Conservation (phyloP, 2,329 filamentous ascomycete species). For the Xylaria sp. region DNA sequence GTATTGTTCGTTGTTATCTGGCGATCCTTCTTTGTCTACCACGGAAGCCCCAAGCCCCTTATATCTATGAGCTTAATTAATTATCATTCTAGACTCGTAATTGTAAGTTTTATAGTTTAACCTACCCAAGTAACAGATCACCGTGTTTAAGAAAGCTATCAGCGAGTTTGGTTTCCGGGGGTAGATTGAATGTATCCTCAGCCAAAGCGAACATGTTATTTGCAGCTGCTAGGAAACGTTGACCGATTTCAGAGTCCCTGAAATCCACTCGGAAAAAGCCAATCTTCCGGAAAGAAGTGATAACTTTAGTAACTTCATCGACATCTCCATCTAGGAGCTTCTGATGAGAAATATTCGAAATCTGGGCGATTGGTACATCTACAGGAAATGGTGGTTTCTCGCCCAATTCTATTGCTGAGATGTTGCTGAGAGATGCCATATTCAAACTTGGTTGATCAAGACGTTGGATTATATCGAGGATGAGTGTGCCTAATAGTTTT, state of each 20-base stretch:
- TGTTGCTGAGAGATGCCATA: background rate
- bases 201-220: constrained; percentile 34
- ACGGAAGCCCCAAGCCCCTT: constrained; percentile 18
- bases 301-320: background rate
- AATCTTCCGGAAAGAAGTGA: constrained; percentile 30
- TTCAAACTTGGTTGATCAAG: background rate
- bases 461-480: background rate
- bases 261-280: constrained; percentile 34
- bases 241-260: constrained; percentile 30
- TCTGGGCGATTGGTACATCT: background rate
- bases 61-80: background rate
- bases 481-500: background rate
- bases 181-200: constrained; percentile 30
- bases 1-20: constrained; percentile 34
- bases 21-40: constrained; percentile 31
- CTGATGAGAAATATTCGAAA: background rate
- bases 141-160: constrained; percentile 34
- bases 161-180: constrained; percentile 31
- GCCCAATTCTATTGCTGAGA: background rate
- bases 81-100: background rate
- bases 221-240: constrained; percentile 22
- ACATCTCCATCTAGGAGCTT: background rate
- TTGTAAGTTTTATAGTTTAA: background rate
- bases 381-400: background rate
- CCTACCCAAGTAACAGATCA: background rate